Conservation (phyloP, 2,329 filamentous ascomycete species). For the Coniochaeta ligniaria region DNA sequence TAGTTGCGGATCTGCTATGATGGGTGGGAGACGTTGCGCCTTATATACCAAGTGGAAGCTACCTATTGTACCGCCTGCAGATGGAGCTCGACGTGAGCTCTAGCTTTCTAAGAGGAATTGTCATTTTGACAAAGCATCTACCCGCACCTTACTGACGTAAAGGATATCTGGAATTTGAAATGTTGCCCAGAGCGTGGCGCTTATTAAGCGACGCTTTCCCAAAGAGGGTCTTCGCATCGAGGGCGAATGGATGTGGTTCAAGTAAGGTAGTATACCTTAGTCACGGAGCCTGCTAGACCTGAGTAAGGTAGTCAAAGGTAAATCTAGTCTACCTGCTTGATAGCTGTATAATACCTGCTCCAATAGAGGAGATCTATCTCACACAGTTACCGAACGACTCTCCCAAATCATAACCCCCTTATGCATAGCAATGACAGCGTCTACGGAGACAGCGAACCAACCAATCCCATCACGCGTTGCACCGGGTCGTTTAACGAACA, state of each 20-base stretch:
- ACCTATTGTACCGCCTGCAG: not conserved
- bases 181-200: not conserved
- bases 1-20: not conserved
- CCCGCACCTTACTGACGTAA: not conserved
- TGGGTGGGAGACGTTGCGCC: not conserved
- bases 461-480: not conserved
- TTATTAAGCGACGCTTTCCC: not conserved
- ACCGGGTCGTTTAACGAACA: slow-evolving; percentile 32
- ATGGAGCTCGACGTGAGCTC: not conserved
- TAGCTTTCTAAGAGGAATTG: not conserved
- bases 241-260: not conserved
- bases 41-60: not conserved
- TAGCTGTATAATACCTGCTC: not conserved
- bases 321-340: not conserved
- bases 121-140: slow-evolving; percentile 11
- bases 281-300: not conserved
- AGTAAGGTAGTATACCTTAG: not conserved
- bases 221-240: not conserved
- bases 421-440: not conserved
- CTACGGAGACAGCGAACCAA: not conserved
- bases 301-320: not conserved
- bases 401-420: not conserved
- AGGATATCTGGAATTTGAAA: not conserved
- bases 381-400: not conserved
- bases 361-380: not conserved